These are phyloP conservation scores for carrot (Daucus carota) DNA, from an alignment of 129 eudicot genomes.

Conservation along the genomic window DH1_v3.0 NC_030381.2:25757001-25757500, in stretches of 20 bases:
- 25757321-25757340: slow-evolving; percentile 2
- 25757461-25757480: slow-evolving; percentile 86
- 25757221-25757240: slow-evolving; percentile 97
- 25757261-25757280: slow-evolving; percentile 92
- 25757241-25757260: slow-evolving; percentile 97
- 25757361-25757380: no score
- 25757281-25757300: slow-evolving; percentile 64
- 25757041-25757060: neutral
- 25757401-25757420: neutral
- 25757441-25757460: slow-evolving; percentile 62
- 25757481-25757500: slow-evolving; percentile 99
- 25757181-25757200: slow-evolving; percentile 95
- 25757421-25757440: slow-evolving; percentile 7
- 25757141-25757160: slow-evolving; percentile 62
- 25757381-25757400: no score
- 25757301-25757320: neutral
- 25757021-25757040: neutral
- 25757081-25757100: slow-evolving; percentile 15
- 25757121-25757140: slow-evolving; percentile 75
- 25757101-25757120: slow-evolving; percentile 58
- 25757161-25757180: slow-evolving; percentile 66
- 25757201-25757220: slow-evolving; percentile 98
- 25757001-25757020: neutral
- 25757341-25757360: neutral
- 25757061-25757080: neutral